Evolutionary conservation across 2,329 filamentous ascomycete genomes (phyloP).

Genomic region (Fusarium sp.): DNA sequence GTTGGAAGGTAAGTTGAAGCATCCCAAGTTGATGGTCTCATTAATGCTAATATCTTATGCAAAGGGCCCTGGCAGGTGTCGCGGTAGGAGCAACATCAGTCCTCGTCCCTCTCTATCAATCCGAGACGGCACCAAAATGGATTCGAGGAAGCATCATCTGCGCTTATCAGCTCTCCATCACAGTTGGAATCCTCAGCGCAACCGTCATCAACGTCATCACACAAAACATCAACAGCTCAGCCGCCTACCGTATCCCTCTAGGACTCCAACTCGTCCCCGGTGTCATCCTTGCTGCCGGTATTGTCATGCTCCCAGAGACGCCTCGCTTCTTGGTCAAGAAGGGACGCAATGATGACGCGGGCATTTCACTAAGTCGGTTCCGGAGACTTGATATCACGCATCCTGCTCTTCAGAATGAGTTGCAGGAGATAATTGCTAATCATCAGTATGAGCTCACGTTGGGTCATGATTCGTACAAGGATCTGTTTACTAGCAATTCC

Average conservation of each 20-base stretch:
- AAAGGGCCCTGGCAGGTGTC: slow-evolving; percentile 64
- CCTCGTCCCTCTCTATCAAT: slow-evolving; percentile 83
- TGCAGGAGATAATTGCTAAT: slow-evolving; percentile 79
- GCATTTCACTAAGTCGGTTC: slow-evolving; percentile 74
- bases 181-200: slow-evolving; percentile 74
- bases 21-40: no score
- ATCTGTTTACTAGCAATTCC: slow-evolving; percentile 69
- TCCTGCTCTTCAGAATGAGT: slow-evolving; percentile 77
- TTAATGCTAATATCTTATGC: no score
- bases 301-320: slow-evolving; percentile 81
- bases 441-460: slow-evolving; percentile 79
- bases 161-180: slow-evolving; percentile 81
- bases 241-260: slow-evolving; percentile 80
- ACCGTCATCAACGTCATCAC: slow-evolving; percentile 77
- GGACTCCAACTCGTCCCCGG: slow-evolving; percentile 81
- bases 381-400: slow-evolving; percentile 79
- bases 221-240: slow-evolving; percentile 62
- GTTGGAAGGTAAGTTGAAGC: slow-evolving; percentile 63
- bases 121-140: slow-evolving; percentile 85
- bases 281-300: slow-evolving; percentile 73
- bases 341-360: slow-evolving; percentile 72
- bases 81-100: slow-evolving; percentile 78
- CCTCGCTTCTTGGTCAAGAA: slow-evolving; percentile 81
- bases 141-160: slow-evolving; percentile 81
- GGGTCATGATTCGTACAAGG: slow-evolving; percentile 68